Conservation (phyloP, 306 rosid species). For the Pyrus communis region DNA sequence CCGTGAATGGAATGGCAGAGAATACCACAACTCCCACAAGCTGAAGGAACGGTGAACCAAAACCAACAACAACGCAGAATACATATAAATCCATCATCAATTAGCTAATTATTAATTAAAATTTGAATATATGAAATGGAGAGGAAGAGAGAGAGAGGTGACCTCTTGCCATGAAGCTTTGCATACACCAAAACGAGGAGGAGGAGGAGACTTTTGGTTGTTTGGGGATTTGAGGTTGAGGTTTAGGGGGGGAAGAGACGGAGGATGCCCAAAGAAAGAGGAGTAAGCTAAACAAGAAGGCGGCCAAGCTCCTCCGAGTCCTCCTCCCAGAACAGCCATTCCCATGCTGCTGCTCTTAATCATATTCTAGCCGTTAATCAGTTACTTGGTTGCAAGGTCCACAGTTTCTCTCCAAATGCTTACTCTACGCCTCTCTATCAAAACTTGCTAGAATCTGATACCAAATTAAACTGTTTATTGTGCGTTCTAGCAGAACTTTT, state of each 20-base stretch:
- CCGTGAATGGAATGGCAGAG: constrained; percentile 90
- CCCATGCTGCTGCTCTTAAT: too few species aligned
- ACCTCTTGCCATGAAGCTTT: constrained; percentile 96
- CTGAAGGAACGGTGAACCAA: constrained; percentile 20
- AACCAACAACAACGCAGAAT: too few species aligned
- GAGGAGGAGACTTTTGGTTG: constrained; percentile 9
- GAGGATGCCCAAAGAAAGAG: constrained; percentile 14
- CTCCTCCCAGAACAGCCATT: too few species aligned
- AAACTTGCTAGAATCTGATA: too few species aligned
- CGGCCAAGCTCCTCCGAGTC: too few species aligned
- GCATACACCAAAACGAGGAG: constrained; percentile 9
- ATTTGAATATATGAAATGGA: background rate
- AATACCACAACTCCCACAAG: constrained; percentile 79
- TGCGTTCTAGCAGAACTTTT: fast-evolving
- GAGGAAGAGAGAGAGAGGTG: background rate
- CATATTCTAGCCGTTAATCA: too few species aligned
- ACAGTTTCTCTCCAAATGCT: too few species aligned
- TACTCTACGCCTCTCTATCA: too few species aligned
- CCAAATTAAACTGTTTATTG: too few species aligned
- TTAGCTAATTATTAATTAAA: too few species aligned
- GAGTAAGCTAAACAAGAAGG: background rate
- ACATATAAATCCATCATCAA: too few species aligned
- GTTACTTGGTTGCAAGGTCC: too few species aligned
- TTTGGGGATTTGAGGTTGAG: background rate
- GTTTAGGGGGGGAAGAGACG: background rate